A percentile compares a stretch with the other conserved stretches of the same genome.
These are phyloP conservation scores for Arthroderma sp. DNA, from an alignment of 2,329 filamentous ascomycete species.

Conservation along the genomic window DNA sequence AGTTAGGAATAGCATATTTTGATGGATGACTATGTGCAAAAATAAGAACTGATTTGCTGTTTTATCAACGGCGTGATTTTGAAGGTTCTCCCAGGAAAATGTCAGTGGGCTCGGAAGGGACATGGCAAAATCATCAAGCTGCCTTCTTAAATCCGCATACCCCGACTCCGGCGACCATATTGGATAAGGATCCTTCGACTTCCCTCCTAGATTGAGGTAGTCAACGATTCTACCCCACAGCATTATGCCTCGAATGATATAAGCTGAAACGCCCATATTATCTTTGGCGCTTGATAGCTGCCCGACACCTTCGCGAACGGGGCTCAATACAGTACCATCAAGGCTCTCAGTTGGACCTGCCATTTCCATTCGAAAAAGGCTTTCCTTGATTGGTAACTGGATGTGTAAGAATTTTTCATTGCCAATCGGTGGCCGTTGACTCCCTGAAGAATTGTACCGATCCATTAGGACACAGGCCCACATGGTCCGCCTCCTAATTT, in stretches of 20 bases:
- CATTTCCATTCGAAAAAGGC: slow-evolving; percentile 81
- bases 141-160: slow-evolving; percentile 56
- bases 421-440: slow-evolving; percentile 80
- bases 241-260: slow-evolving; percentile 71
- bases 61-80: slow-evolving; percentile 69
- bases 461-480: slow-evolving; percentile 98
- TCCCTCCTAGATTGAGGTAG: slow-evolving; percentile 82
- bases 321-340: slow-evolving; percentile 54
- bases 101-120: slow-evolving; percentile 57
- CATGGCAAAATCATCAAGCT: slow-evolving; percentile 56
- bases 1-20: slow-evolving; percentile 81
- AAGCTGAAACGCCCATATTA: slow-evolving; percentile 91
- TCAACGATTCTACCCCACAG: slow-evolving; percentile 83
- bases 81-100: slow-evolving; percentile 70
- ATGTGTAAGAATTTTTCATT: slow-evolving; percentile 80
- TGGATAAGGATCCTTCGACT: slow-evolving; percentile 59
- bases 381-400: slow-evolving; percentile 80
- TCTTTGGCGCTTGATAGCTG: slow-evolving; percentile 54
- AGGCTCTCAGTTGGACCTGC: slow-evolving; percentile 75
- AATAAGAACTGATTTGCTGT: slow-evolving; percentile 88
- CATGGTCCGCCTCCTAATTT: slow-evolving; percentile 88
- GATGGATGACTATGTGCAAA: slow-evolving; percentile 77
- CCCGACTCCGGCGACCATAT: slow-evolving; percentile 75
- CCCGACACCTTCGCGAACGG: slow-evolving; percentile 49
- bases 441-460: slow-evolving; percentile 90